These are phyloP conservation scores for Jatropha podagrica DNA, from an alignment of 441 rosid species.

Conservation along the genomic window DNA sequence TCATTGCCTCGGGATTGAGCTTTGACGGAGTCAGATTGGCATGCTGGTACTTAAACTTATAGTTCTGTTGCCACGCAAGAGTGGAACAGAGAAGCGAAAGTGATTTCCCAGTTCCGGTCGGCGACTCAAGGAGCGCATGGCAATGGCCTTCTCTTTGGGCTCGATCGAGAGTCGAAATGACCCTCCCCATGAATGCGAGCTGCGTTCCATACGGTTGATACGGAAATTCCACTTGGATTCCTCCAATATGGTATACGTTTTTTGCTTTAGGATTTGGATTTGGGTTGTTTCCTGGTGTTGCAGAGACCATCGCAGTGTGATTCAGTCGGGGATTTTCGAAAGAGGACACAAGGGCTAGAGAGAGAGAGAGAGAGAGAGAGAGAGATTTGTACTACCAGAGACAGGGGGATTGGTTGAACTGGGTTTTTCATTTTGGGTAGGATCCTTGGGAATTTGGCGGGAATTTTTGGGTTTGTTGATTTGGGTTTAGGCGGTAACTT, in stretches of 20 bases:
- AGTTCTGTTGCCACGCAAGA: conserved; percentile 88
- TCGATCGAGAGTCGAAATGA: conserved; percentile 89
- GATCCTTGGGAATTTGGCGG: conserved; percentile 8
- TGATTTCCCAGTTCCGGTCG: conserved; percentile 96
- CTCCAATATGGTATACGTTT: conserved; percentile 61
- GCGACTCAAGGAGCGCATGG: conserved; percentile 93
- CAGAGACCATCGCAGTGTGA: conserved; percentile 26
- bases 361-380: background rate
- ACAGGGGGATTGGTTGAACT: background rate
- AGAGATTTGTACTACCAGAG: background rate
- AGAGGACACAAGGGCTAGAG: background rate
- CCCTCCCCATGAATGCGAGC: conserved; percentile 94
- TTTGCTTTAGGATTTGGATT: conserved; percentile 37
- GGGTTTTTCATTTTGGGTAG: background rate
- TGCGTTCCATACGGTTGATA: conserved; percentile 94
- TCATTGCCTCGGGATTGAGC: conserved; percentile 61
- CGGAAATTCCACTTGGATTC: conserved; percentile 83
- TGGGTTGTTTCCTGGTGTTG: conserved; percentile 9
- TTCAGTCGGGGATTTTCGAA: background rate
- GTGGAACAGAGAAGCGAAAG: conserved; percentile 95
- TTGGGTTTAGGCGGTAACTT: conserved; percentile 6
- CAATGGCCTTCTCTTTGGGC: conserved; percentile 82
- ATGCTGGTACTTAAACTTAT: conserved; percentile 38
- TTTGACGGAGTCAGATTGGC: conserved; percentile 44
- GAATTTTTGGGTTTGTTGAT: conserved; percentile 4